Conservation (phyloP, 2,329 filamentous ascomycete genomes). For the Aulographum hederae region DNA sequence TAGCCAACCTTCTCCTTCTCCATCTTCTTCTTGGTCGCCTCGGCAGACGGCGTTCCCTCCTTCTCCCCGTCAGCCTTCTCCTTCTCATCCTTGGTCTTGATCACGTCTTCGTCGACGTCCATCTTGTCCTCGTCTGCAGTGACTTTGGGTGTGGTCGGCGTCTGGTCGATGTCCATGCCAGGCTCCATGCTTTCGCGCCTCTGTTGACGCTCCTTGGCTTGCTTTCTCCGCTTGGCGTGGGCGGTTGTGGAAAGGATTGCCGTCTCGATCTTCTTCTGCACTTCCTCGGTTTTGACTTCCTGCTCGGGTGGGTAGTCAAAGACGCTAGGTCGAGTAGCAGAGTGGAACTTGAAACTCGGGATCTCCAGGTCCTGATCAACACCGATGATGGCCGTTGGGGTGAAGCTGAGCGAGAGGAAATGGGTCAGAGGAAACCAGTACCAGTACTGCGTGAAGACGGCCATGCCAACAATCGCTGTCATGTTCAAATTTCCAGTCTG, state of each 20-base stretch:
- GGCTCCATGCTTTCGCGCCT: conserved; percentile 89
- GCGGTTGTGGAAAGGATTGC: conserved; percentile 92
- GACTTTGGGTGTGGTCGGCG: conserved; percentile 55
- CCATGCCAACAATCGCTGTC: conserved; percentile 94
- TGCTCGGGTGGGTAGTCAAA: conserved; percentile 98
- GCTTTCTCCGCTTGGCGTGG: conserved; percentile 84
- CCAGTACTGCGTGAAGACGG: conserved; percentile 98
- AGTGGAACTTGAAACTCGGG: conserved; percentile 88
- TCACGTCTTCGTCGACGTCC: conserved; percentile 38
- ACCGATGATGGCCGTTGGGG: conserved; percentile 89
- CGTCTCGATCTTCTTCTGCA: conserved; percentile 82
- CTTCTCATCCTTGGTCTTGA: conserved; percentile 21
- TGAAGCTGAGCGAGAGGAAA: conserved; percentile 89
- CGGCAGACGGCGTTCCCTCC: conserved; percentile 30
- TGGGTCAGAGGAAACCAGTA: conserved; percentile 99
- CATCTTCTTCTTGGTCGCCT: conserved; percentile 64
- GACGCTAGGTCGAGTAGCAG: conserved; percentile 80
- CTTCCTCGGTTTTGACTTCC: conserved; percentile 86
- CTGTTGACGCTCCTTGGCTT: conserved; percentile 83
- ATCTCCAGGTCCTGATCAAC: conserved; percentile 88
- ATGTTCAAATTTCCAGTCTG: conserved; percentile 98
- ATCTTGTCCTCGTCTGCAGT: conserved; percentile 59
- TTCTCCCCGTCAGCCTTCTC: conserved; percentile 32
- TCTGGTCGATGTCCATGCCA: conserved; percentile 88
- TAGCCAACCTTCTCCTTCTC: conserved; percentile 97